Conservation (phyloP, 225 moss, liverwort and hornwort species). For the Polytrichum commune region DNA sequence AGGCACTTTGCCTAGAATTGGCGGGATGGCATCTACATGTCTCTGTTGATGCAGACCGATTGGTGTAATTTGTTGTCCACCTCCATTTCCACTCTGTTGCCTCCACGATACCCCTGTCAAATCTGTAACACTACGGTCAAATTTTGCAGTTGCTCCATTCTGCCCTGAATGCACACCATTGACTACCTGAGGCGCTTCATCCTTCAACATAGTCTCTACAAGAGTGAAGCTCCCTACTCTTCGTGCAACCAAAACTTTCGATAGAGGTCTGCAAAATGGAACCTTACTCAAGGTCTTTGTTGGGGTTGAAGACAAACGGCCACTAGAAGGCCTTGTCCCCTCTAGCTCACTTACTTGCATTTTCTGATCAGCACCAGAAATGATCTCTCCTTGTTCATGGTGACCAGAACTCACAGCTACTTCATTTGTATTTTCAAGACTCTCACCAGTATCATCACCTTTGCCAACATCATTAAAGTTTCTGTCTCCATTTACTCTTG, state of each 20-base stretch:
- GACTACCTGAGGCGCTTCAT: constrained; percentile 26
- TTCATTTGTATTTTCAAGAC: constrained; percentile 4
- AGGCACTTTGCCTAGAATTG: constrained; percentile 4
- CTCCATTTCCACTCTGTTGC: background rate
- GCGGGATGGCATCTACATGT: constrained; percentile 10
- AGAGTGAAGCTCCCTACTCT: constrained; percentile 32
- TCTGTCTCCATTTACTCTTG: constrained; percentile 8
- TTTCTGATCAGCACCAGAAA: too few relatives aligned
- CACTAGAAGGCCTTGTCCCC: too few relatives aligned
- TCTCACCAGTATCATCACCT: constrained; percentile 10
- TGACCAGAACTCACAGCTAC: constrained; percentile 11
- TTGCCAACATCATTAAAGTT: constrained; percentile 21
- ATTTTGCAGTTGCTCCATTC: constrained; percentile 19
- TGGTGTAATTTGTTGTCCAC: constrained; percentile 1
- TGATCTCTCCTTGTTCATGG: constrained; percentile 7
- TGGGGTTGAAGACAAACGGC: background rate
- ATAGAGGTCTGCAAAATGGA: constrained; percentile 11
- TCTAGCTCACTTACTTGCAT: too few relatives aligned
- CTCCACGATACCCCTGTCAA: background rate
- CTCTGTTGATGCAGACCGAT: background rate
- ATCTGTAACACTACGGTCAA: background rate
- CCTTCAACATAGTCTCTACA: constrained; percentile 35
- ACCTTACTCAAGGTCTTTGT: constrained; percentile 1
- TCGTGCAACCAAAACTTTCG: constrained; percentile 33
- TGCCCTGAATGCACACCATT: background rate